Evolutionary conservation across 331 rosid species (phyloP).

Genomic region (Saraca asoca): DNA sequence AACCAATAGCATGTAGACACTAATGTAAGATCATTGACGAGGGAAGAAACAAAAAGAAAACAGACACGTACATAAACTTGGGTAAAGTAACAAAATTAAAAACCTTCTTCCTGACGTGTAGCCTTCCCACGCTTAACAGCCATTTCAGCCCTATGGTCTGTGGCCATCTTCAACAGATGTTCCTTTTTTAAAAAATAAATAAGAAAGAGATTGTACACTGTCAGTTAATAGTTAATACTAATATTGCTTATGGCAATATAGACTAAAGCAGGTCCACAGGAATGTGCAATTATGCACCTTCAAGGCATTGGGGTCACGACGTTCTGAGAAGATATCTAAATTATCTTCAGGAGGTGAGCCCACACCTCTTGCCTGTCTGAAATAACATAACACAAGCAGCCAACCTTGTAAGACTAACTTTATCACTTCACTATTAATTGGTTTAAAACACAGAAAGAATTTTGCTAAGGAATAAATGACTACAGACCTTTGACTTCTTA

Average conservation of each 20-base stretch:
- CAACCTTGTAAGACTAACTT: constrained; percentile 13
- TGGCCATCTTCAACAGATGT: constrained; percentile 84
- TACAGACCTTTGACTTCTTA: constrained; percentile 71
- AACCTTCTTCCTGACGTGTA: constrained; percentile 57
- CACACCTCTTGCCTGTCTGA: constrained; percentile 58
- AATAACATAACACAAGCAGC: constrained; percentile 26
- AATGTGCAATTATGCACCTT: constrained; percentile 50
- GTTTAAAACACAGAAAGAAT: constrained; percentile 28
- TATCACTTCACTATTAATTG: constrained; percentile 31
- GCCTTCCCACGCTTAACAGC: constrained; percentile 71
- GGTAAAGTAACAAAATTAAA: constrained; percentile 25
- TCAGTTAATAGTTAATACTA: background rate
- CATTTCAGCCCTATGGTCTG: constrained; percentile 79
- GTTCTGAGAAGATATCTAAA: constrained; percentile 64
- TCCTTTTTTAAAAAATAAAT: constrained; percentile 46
- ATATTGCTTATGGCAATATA: constrained; percentile 21
- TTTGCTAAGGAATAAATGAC: background rate
- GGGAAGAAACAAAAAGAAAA: constrained; percentile 2
- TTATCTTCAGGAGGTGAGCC: constrained; percentile 49
- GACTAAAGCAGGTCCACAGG: background rate
- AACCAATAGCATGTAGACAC: background rate
- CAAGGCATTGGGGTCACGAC: constrained; percentile 68
- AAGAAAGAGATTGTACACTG: background rate
- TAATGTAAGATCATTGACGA: no score
- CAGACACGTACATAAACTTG: constrained; percentile 4